These are phyloP conservation scores for Oligophagozyma castellii DNA, from an alignment of 1,139 yeast genomes.

Conservation along the genomic window DNA sequence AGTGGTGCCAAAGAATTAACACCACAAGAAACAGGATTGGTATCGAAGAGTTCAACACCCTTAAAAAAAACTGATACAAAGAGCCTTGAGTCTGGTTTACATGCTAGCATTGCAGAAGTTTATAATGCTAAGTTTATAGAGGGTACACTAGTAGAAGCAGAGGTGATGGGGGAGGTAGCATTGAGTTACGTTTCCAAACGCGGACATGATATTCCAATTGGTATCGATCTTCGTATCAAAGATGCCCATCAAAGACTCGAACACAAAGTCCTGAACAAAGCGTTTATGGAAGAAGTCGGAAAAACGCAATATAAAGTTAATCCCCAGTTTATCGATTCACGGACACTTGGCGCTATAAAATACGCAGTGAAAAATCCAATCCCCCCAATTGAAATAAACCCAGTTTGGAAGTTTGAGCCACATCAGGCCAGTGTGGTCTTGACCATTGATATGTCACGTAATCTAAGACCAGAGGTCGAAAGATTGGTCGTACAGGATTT, in stretches of 20 bases:
- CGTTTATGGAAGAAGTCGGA: constrained; percentile 26
- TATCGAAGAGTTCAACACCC: too few relatives aligned
- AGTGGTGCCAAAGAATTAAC: constrained; percentile 15
- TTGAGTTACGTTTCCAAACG: constrained; percentile 40
- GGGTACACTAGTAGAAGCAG: constrained; percentile 44
- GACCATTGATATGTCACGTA: constrained; percentile 34
- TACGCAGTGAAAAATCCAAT: constrained; percentile 39
- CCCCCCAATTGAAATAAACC: constrained; percentile 59
- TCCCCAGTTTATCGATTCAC: constrained; percentile 31
- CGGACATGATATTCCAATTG: constrained; percentile 22
- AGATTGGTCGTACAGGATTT: constrained; percentile 42
- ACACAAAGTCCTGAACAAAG: constrained; percentile 26
- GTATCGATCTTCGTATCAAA: constrained; percentile 23
- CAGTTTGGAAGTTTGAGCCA: constrained; percentile 80
- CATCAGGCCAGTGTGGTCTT: constrained; percentile 78
- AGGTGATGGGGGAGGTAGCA: constrained; percentile 69
- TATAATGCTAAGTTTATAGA: constrained; percentile 60
- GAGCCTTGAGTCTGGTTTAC: constrained; percentile 52
- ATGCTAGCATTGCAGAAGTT: constrained; percentile 68
- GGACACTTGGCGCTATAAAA: constrained; percentile 64
- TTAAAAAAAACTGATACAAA: constrained; percentile 16
- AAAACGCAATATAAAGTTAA: constrained; percentile 23
- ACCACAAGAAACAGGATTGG: constrained; percentile 28
- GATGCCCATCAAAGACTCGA: constrained; percentile 19
- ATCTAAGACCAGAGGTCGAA: constrained; percentile 32